Percentiles rank a stretch among this genome's conserved stretches.
Conservation (phyloP, 2,329 filamentous ascomycete genomes). For the Epicoccum nigrum region DNA sequence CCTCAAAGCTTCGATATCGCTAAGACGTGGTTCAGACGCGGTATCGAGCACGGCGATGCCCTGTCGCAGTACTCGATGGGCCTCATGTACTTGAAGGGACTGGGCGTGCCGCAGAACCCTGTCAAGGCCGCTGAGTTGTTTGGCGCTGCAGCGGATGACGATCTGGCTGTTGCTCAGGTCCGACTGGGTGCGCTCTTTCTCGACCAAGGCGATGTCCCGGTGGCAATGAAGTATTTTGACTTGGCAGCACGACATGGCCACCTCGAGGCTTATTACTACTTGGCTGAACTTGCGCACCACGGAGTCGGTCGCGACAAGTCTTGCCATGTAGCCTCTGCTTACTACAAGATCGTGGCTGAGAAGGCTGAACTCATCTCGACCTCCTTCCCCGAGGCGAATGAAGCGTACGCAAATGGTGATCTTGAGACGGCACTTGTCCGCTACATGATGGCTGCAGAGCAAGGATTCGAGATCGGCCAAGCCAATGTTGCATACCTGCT, state of each 20-base stretch:
- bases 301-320: conserved; percentile 80
- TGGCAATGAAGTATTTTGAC: conserved; percentile 86
- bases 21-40: conserved; percentile 81
- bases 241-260: conserved; percentile 80
- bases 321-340: conserved; percentile 76
- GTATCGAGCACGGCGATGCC: conserved; percentile 75
- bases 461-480: conserved; percentile 88
- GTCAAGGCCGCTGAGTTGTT: conserved; percentile 77
- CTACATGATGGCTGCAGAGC: conserved; percentile 87
- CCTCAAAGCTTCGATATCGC: conserved; percentile 79
- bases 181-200: conserved; percentile 83
- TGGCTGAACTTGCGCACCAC: conserved; percentile 83
- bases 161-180: conserved; percentile 80
- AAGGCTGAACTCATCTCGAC: conserved; percentile 88
- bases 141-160: conserved; percentile 79
- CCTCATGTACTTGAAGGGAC: conserved; percentile 80
- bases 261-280: conserved; percentile 89
- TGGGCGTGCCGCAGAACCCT: conserved; percentile 73
- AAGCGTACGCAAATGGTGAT: conserved; percentile 79
- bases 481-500: conserved; percentile 89
- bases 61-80: conserved; percentile 86
- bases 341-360: conserved; percentile 87
- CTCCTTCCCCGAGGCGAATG: conserved; percentile 81
- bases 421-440: conserved; percentile 78
- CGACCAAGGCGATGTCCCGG: conserved; percentile 82